phyloP scores from a whole-genome alignment of 2,329 filamentous ascomycete species.

The Ophiostoma piceae region DNA sequence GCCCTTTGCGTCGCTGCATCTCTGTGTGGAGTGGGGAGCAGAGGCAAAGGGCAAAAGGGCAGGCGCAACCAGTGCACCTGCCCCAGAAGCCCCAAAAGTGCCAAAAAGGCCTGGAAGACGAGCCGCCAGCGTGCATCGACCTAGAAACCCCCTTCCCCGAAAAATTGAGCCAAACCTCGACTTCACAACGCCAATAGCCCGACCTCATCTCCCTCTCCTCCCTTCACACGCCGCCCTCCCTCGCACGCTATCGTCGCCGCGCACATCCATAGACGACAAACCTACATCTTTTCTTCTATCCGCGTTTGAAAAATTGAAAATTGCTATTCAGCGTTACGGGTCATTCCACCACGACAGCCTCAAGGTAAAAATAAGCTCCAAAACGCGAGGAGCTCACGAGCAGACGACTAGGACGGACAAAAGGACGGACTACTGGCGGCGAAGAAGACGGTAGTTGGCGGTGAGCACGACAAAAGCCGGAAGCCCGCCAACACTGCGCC shows the following conservation, averaged over 20 bases:
- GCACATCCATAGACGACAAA: background rate
- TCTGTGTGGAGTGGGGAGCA: background rate
- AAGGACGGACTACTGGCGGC: background rate
- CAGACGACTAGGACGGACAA: background rate
- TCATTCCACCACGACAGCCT: slow-evolving; percentile 15
- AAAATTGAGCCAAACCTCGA: slow-evolving; percentile 23
- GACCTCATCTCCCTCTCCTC: slow-evolving; percentile 3
- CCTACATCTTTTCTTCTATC: background rate
- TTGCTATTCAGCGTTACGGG: slow-evolving; percentile 12
- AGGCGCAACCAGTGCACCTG: slow-evolving; percentile 12
- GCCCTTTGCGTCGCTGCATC: background rate
- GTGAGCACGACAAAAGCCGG: background rate
- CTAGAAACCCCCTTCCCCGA: slow-evolving; percentile 19
- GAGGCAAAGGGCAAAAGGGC: background rate
- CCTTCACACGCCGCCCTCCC: slow-evolving; percentile 10
- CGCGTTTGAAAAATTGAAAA: background rate
- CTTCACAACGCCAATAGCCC: slow-evolving; percentile 4
- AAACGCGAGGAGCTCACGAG: background rate
- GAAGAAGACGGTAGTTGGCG: background rate
- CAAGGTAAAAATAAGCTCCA: slow-evolving; percentile 15
- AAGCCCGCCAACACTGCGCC: background rate
- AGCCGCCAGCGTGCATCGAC: slow-evolving; percentile 19
- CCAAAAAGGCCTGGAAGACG: slow-evolving; percentile 10
- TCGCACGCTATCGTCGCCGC: slow-evolving; percentile 16
- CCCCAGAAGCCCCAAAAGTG: background rate